Evolutionary conservation across 2,329 filamentous ascomycete species (phyloP).

Genomic region (Fusarium zealandicum): DNA sequence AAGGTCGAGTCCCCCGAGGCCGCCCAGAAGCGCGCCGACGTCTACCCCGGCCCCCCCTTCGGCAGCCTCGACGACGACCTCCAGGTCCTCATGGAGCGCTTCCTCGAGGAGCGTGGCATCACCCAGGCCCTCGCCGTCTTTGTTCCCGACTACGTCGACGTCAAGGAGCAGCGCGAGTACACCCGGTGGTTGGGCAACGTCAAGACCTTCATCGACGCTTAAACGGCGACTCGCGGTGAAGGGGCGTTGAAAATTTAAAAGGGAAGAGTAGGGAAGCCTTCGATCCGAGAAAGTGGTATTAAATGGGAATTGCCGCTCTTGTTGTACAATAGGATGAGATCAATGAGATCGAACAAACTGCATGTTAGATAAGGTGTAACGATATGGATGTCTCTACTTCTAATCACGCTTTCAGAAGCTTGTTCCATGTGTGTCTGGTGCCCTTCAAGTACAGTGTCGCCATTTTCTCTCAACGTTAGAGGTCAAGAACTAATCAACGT

Average conservation of each 20-base stretch:
- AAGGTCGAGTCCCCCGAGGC: constrained; percentile 78
- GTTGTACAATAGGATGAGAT: constrained; percentile 41
- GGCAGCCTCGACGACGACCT: constrained; percentile 95
- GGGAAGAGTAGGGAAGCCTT: constrained; percentile 21
- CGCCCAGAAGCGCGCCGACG: constrained; percentile 75
- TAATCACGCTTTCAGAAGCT: neutral
- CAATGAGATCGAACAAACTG: constrained; percentile 29
- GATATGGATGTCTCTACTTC: constrained; percentile 29
- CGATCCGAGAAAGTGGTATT: constrained; percentile 26
- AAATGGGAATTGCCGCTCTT: constrained; percentile 42
- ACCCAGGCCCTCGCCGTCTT: constrained; percentile 87
- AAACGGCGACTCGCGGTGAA: constrained; percentile 35
- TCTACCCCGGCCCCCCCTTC: constrained; percentile 93
- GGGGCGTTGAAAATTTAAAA: constrained; percentile 7
- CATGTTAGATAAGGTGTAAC: constrained; percentile 38
- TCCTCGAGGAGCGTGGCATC: constrained; percentile 93
- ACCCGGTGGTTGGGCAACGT: constrained; percentile 86
- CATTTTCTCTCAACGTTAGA: neutral
- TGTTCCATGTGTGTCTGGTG: neutral
- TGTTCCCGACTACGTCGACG: constrained; percentile 94
- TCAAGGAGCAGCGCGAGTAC: constrained; percentile 99
- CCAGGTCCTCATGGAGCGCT: constrained; percentile 89
- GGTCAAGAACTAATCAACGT: constrained; percentile 4
- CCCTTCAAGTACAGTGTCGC: neutral
- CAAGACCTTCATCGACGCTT: constrained; percentile 83